Conservation (phyloP, 805 yeast species). For the Martiniozyma abietophila region DNA sequence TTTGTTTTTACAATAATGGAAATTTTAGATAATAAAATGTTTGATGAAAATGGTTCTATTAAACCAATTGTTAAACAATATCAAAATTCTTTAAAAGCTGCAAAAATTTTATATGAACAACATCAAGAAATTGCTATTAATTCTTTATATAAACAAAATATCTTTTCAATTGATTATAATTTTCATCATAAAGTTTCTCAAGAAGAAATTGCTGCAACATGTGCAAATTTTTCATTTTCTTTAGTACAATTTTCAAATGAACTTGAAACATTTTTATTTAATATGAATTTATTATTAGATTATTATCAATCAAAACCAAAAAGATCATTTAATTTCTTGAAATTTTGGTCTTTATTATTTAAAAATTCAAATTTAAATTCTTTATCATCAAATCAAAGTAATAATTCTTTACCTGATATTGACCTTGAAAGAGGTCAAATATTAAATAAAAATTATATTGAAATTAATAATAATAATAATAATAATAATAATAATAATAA, state of each 20-base stretch:
- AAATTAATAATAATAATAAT: too few species aligned
- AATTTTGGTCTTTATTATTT: conserved; percentile 35
- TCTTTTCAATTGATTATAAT: conserved; percentile 34
- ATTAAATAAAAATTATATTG: too few species aligned
- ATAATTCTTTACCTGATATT: neutral
- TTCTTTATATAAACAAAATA: conserved; percentile 45
- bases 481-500: too few species aligned
- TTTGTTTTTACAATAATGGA: conserved; percentile 54
- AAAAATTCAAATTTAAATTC: too few species aligned
- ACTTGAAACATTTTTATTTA: conserved; percentile 36
- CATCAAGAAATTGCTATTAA: conserved; percentile 52
- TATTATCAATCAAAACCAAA: conserved; percentile 2
- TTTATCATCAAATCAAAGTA: too few species aligned
- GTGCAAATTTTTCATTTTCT: conserved; percentile 68
- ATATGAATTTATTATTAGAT: conserved; percentile 27
- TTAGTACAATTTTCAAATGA: conserved; percentile 56
- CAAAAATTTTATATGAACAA: conserved; percentile 44
- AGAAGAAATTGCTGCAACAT: conserved; percentile 76
- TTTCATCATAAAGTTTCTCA: conserved; percentile 44
- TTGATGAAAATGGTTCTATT: conserved; percentile 32
- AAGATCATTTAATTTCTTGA: conserved; percentile 43
- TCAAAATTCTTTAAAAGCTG: conserved; percentile 36
- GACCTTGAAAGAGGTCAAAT: conserved; percentile 9
- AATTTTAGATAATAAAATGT: conserved; percentile 52
- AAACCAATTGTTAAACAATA: conserved; percentile 34